Evolutionary conservation across 129 eudicot species (phyloP).

Genomic region (Flaveria robusta): DNA sequence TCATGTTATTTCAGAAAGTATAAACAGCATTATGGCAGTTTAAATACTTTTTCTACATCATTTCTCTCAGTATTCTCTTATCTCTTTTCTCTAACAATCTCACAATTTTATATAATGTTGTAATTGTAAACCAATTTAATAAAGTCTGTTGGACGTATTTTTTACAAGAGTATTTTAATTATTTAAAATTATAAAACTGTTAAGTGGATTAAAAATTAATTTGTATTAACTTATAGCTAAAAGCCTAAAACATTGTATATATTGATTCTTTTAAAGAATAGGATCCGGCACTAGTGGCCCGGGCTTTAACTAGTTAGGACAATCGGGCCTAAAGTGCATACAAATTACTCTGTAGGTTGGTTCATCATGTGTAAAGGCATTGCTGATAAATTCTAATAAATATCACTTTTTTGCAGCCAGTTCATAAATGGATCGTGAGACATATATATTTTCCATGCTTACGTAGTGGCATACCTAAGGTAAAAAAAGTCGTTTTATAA

Average conservation of each 20-base stretch:
- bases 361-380: slow-evolving; percentile 29
- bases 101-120: not conserved
- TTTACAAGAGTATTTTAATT: too few species aligned
- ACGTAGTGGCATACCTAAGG: slow-evolving; percentile 98
- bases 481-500: slow-evolving; percentile 19
- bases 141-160: not conserved
- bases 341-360: not conserved
- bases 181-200: too few species aligned
- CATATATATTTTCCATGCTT: slow-evolving; percentile 93
- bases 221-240: not conserved
- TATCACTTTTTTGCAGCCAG: slow-evolving; percentile 63
- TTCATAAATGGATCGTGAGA: slow-evolving; percentile 97
- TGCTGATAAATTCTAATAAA: slow-evolving; percentile 12
- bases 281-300: not conserved
- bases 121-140: not conserved
- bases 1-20: not conserved
- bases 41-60: not conserved
- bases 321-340: slow-evolving; percentile 31
- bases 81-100: not conserved
- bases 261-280: not conserved
- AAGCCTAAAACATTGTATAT: not conserved
- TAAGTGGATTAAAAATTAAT: too few species aligned
- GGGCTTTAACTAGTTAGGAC: not conserved
- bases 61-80: not conserved
- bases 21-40: not conserved